A percentile compares a stretch with the other conserved stretches of the same genome.
phyloP scores from a whole-genome alignment of 306 rosid genomes.

The Dryas alaskensis region DNA sequence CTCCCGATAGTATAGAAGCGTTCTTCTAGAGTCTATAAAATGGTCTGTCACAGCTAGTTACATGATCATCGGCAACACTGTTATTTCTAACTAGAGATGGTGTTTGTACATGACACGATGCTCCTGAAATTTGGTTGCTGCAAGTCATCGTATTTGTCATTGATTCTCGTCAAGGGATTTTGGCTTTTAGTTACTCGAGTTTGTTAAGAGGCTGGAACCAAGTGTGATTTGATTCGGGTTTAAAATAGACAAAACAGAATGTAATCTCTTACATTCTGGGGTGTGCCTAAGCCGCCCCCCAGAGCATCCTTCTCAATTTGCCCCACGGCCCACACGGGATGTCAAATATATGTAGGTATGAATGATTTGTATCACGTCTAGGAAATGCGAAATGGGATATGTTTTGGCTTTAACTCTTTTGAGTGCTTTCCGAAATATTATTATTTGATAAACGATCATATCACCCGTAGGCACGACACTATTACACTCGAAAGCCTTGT shows the following conservation, averaged over 20 bases:
- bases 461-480: neutral
- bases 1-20: slow-evolving; percentile 42
- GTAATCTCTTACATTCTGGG: slow-evolving; percentile 12
- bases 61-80: slow-evolving; percentile 13
- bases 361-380: neutral
- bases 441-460: slow-evolving; percentile 4
- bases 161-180: slow-evolving; percentile 32
- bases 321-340: slow-evolving; percentile 16
- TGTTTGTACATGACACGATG: slow-evolving; percentile 51
- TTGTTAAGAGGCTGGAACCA: slow-evolving; percentile 28
- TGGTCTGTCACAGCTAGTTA: slow-evolving; percentile 27
- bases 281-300: neutral
- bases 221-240: slow-evolving; percentile 34
- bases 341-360: slow-evolving; percentile 24
- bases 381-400: neutral
- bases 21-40: slow-evolving; percentile 19
- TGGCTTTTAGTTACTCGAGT: slow-evolving; percentile 26
- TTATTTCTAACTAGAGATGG: slow-evolving; percentile 37
- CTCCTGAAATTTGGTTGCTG: slow-evolving; percentile 32
- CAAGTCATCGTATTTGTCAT: slow-evolving; percentile 37
- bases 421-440: neutral
- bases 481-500: neutral
- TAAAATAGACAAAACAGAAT: slow-evolving; percentile 22
- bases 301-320: neutral
- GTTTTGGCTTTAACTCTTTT: slow-evolving; percentile 2